phyloP scores from a whole-genome alignment of 495 filamentous ascomycete species.

The Massariosphaeria phaeospora region DNA sequence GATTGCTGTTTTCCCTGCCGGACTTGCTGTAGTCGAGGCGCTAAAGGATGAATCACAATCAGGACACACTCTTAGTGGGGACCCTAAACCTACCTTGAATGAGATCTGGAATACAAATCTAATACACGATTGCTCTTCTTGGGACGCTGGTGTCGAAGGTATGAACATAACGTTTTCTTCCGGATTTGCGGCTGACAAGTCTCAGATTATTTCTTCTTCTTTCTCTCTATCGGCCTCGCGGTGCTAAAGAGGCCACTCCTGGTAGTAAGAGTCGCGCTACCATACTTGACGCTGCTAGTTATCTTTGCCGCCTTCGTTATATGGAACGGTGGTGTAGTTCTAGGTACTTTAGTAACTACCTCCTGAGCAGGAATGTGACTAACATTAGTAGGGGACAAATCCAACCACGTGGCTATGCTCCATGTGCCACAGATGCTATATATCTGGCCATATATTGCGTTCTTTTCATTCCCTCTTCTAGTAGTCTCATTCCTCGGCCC shows the following conservation, averaged over 20 bases:
- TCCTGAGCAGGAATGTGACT: constrained; percentile 3
- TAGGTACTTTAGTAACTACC: constrained; percentile 52
- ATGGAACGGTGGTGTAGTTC: constrained; percentile 87
- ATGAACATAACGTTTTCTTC: not conserved
- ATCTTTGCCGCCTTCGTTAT: constrained; percentile 69
- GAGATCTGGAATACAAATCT: constrained; percentile 34
- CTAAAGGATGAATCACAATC: not conserved
- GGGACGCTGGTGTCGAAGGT: constrained; percentile 22
- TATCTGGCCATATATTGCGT: constrained; percentile 79
- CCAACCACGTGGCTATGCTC: constrained; percentile 81
- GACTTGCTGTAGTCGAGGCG: constrained; percentile 54
- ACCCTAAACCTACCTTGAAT: not conserved
- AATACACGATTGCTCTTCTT: constrained; percentile 58
- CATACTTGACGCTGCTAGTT: constrained; percentile 62
- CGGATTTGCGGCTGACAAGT: not conserved
- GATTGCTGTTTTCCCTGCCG: constrained; percentile 82
- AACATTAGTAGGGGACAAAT: constrained; percentile 68
- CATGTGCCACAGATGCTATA: constrained; percentile 94
- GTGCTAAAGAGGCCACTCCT: constrained; percentile 49
- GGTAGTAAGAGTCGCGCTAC: constrained; percentile 52
- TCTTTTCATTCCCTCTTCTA: constrained; percentile 82
- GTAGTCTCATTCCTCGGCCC: constrained; percentile 45
- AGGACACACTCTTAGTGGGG: not conserved
- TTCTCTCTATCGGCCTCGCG: constrained; percentile 56
- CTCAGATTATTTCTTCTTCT: constrained; percentile 56